phyloP scores from a whole-genome alignment of 345 rosid genomes.

The Kernera saxatilis region DNA sequence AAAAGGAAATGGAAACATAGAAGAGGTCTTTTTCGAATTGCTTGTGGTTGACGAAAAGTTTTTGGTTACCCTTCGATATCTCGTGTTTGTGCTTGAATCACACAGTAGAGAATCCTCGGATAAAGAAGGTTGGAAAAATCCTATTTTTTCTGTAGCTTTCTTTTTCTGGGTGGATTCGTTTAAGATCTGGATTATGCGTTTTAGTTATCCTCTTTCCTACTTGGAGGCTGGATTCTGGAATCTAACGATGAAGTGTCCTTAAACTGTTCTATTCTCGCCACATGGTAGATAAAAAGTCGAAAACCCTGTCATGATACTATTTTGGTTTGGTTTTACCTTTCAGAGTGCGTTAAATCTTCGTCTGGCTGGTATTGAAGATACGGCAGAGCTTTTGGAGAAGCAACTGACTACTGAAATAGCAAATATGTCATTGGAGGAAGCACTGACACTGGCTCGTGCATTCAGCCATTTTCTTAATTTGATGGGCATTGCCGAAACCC shows the following conservation, averaged over 20 bases:
- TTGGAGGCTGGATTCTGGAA: not conserved
- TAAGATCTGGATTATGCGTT: not conserved
- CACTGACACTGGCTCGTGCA: conserved; percentile 77
- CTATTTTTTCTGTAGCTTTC: not conserved
- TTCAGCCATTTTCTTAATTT: conserved; percentile 84
- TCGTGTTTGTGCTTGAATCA: not conserved
- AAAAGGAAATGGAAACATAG: not conserved
- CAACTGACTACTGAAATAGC: conserved; percentile 77
- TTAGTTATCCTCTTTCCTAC: not conserved
- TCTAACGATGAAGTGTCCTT: not conserved
- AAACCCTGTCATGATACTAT: not conserved
- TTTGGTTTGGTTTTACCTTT: not conserved
- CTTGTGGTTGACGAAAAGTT: conserved; percentile 9
- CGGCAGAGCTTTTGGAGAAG: conserved; percentile 75
- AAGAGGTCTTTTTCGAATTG: not conserved
- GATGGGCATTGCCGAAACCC: conserved; percentile 95
- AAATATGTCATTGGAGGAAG: conserved; percentile 78
- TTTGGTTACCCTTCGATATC: not conserved
- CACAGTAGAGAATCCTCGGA: not conserved
- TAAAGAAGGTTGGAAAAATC: not conserved
- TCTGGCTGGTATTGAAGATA: conserved; percentile 70
- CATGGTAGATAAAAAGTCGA: not conserved
- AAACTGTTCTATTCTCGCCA: not conserved
- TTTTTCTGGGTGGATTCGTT: not conserved
- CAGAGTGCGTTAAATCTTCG: conserved; percentile 94